Evolutionary conservation across 2,329 filamentous ascomycete species (phyloP).

Genomic region (Fonsecaea multimorphosa): DNA sequence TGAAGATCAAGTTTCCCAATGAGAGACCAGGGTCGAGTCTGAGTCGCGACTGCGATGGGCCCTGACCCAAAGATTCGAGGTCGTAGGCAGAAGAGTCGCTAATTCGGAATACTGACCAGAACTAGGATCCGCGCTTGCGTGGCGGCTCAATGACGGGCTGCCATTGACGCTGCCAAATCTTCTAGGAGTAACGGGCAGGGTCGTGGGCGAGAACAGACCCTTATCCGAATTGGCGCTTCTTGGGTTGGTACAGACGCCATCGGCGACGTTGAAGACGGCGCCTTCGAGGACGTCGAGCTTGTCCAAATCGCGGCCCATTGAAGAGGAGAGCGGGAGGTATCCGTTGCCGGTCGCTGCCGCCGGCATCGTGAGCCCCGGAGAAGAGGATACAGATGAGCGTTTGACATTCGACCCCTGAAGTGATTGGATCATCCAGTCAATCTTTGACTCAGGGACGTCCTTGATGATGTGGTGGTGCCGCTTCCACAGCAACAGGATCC

Average conservation of each 20-base stretch:
- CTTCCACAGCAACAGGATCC: not conserved
- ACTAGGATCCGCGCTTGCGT: too few species aligned
- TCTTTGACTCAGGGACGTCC: not conserved
- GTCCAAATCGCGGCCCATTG: not conserved
- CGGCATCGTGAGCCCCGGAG: not conserved
- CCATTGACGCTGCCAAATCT: too few species aligned
- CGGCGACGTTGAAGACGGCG: not conserved
- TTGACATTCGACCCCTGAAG: not conserved
- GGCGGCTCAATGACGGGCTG: too few species aligned
- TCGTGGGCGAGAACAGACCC: too few species aligned
- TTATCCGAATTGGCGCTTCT: too few species aligned
- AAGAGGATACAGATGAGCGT: not conserved
- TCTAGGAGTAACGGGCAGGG: too few species aligned
- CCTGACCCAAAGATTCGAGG: too few species aligned
- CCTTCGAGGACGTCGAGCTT: not conserved
- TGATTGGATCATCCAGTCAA: not conserved
- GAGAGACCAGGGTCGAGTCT: too few species aligned
- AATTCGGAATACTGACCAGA: too few species aligned
- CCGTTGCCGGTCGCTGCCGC: not conserved
- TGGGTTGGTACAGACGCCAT: not conserved
- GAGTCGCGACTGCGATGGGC: too few species aligned
- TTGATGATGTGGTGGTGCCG: not conserved
- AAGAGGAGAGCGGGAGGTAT: not conserved
- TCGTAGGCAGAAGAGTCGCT: too few species aligned
- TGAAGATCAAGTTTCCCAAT: too few species aligned